phyloP scores from a whole-genome alignment of 2,329 filamentous ascomycete species.

The Apiospora pterosperma region DNA sequence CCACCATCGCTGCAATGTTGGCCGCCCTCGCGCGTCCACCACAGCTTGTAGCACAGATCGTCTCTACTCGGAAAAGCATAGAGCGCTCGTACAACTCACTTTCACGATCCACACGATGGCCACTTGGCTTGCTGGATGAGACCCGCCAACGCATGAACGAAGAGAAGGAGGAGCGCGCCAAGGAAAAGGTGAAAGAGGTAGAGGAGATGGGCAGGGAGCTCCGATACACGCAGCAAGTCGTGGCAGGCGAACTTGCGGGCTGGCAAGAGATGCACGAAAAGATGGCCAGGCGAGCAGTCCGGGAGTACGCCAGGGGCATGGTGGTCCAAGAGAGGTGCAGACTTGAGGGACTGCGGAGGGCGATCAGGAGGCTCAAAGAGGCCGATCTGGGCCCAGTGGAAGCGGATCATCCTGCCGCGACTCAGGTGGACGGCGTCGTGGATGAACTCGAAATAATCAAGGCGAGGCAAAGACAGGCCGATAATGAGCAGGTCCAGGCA shows the following conservation, averaged over 20 bases:
- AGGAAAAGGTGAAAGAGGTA: conserved; percentile 66
- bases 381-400: conserved; percentile 12
- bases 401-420: neutral
- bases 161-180: conserved; percentile 79
- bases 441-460: conserved; percentile 3
- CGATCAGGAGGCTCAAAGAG: conserved; percentile 60
- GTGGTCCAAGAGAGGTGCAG: conserved; percentile 76
- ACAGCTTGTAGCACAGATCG: conserved; percentile 73
- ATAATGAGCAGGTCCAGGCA: neutral
- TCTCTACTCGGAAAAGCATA: conserved; percentile 69
- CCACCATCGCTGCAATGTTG: conserved; percentile 79
- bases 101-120: conserved; percentile 73
- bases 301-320: conserved; percentile 73
- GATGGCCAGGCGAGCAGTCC: conserved; percentile 71
- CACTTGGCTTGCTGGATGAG: conserved; percentile 79
- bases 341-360: conserved; percentile 76
- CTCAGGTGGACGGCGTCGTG: conserved; percentile 1
- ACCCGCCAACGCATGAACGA: conserved; percentile 77
- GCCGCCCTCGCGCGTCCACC: conserved; percentile 75
- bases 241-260: conserved; percentile 84
- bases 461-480: neutral
- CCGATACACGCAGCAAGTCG: conserved; percentile 88
- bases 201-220: conserved; percentile 76
- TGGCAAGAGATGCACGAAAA: conserved; percentile 89
- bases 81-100: conserved; percentile 76